phyloP scores from a whole-genome alignment of 805 yeast genomes.

The Saccharomycopsis capsularis region DNA sequence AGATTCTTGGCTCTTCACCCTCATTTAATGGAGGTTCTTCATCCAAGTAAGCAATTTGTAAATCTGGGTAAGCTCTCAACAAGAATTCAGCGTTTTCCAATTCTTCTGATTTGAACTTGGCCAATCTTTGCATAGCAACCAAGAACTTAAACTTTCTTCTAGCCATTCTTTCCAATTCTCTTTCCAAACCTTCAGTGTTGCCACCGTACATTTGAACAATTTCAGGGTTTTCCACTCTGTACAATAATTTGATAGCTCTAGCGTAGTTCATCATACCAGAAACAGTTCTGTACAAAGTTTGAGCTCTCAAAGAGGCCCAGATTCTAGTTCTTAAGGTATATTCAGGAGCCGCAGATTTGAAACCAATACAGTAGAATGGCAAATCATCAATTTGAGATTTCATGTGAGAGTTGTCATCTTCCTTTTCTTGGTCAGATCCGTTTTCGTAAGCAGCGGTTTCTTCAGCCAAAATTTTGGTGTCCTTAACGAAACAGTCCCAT shows the following conservation, averaged over 20 bases:
- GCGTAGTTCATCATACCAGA: slow-evolving; percentile 79
- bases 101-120: slow-evolving; percentile 59
- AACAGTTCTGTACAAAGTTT: slow-evolving; percentile 75
- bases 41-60: slow-evolving; percentile 49
- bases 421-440: slow-evolving; percentile 25
- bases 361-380: slow-evolving; percentile 69
- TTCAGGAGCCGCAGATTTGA: slow-evolving; percentile 57
- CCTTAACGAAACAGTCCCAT: slow-evolving; percentile 76
- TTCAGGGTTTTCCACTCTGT: slow-evolving; percentile 58
- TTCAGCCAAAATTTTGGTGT: slow-evolving; percentile 58
- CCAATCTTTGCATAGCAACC: slow-evolving; percentile 82
- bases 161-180: slow-evolving; percentile 66
- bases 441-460: slow-evolving; percentile 36
- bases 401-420: slow-evolving; percentile 40
- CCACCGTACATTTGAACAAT: slow-evolving; percentile 38
- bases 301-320: slow-evolving; percentile 83
- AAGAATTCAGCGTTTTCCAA: slow-evolving; percentile 59
- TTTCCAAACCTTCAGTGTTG: slow-evolving; percentile 51
- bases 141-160: slow-evolving; percentile 72
- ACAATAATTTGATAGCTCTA: slow-evolving; percentile 62
- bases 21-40: slow-evolving; percentile 31
- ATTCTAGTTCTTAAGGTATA: slow-evolving; percentile 65
- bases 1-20: slow-evolving; percentile 32
- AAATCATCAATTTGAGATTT: slow-evolving; percentile 44
- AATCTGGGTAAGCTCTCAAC: slow-evolving; percentile 65